phyloP scores from a whole-genome alignment of 306 rosid genomes.

The Lithocarpus polystachyus region DNA sequence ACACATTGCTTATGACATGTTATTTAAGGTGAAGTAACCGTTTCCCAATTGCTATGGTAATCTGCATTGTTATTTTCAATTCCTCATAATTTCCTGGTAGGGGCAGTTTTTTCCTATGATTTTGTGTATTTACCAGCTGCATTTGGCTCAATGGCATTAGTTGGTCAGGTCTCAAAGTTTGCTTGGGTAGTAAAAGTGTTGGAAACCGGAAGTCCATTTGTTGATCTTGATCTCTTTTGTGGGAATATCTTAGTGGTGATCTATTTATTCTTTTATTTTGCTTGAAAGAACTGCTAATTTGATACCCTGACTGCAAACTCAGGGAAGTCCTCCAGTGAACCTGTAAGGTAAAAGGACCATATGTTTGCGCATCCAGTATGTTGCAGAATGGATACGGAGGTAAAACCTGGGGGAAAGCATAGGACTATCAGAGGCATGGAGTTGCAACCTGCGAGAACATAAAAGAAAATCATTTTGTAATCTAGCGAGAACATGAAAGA shows the following conservation, averaged over 20 bases:
- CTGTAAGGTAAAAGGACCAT: conserved; percentile 43
- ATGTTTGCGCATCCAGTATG: conserved; percentile 5
- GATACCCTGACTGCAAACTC: conserved; percentile 15
- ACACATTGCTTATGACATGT: conserved; percentile 82
- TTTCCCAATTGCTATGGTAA: not conserved
- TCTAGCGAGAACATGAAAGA: not conserved
- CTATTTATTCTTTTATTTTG: not conserved
- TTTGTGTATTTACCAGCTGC: not conserved
- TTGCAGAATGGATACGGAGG: conserved; percentile 21
- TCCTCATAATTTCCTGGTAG: conserved; percentile 6
- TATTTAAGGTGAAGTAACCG: conserved; percentile 72
- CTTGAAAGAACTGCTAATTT: conserved; percentile 18
- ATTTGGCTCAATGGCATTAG: not conserved
- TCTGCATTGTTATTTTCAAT: not conserved
- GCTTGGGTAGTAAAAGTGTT: not conserved
- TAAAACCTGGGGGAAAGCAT: conserved; percentile 12
- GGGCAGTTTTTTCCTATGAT: not conserved
- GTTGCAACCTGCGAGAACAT: not conserved
- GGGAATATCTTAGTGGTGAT: not conserved
- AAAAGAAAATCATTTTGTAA: not conserved
- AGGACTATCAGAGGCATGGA: not conserved
- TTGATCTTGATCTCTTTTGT: not conserved
- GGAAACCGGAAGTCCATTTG: not conserved
- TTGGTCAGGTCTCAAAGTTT: not conserved
- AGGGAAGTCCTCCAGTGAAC: conserved; percentile 89